Conservation (phyloP, 805 yeast genomes). For the Barnettozyma populi region DNA sequence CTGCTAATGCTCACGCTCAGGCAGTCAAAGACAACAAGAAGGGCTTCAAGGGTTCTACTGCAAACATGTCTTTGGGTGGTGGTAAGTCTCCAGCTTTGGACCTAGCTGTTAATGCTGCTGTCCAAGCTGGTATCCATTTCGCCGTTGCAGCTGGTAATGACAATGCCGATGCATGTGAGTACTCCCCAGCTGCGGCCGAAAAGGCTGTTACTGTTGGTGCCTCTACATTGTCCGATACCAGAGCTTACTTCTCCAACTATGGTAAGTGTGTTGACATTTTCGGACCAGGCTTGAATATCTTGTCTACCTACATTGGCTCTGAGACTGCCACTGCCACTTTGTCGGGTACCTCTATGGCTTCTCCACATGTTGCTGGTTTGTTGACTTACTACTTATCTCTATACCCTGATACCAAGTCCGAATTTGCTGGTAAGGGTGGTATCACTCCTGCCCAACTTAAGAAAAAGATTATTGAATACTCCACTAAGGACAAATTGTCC, state of each 20-base stretch:
- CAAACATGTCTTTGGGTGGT: conserved; percentile 94
- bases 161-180: conserved; percentile 86
- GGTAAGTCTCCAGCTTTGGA: conserved; percentile 86
- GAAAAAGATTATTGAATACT: conserved; percentile 65
- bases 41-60: conserved; percentile 80
- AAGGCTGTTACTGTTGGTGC: conserved; percentile 94
- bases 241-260: conserved; percentile 93
- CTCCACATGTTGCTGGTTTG: conserved; percentile 93
- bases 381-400: conserved; percentile 83
- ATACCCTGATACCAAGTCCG: conserved; percentile 69
- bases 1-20: conserved; percentile 63
- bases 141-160: conserved; percentile 98
- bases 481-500: conserved; percentile 51
- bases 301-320: conserved; percentile 80
- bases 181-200: conserved; percentile 86
- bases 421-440: conserved; percentile 49
- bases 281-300: conserved; percentile 91
- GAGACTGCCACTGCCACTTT: conserved; percentile 70
- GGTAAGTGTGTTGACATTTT: conserved; percentile 95
- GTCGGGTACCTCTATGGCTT: conserved; percentile 98
- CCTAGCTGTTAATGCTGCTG: conserved; percentile 85
- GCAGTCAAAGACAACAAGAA: conserved; percentile 46
- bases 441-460: conserved; percentile 72
- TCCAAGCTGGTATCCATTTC: conserved; percentile 80
- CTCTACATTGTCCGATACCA: conserved; percentile 76